Conservation (phyloP, 495 filamentous ascomycete species). For the Symbiotaphrina buchneri region DNA sequence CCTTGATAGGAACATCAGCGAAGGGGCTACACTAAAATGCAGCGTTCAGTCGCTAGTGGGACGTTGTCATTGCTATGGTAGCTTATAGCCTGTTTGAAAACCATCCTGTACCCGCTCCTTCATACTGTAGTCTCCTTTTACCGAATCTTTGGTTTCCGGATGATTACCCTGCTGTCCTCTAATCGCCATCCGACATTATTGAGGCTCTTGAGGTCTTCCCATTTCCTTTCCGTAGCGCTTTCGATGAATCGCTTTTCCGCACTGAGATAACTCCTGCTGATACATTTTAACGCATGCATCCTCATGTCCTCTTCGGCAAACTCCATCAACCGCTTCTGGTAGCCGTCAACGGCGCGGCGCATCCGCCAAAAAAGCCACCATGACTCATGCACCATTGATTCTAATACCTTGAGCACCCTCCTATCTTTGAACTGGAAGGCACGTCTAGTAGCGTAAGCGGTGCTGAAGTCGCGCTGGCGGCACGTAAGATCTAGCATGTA, state of each 20-base stretch:
- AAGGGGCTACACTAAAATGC: no score
- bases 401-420: conserved; percentile 41
- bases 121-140: no score
- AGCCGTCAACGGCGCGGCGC: conserved; percentile 48
- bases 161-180: conserved; percentile 42
- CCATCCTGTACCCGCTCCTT: no score
- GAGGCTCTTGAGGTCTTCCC: conserved; percentile 40
- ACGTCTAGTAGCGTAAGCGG: conserved; percentile 41
- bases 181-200: conserved; percentile 66
- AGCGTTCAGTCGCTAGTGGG: no score
- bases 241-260: conserved; percentile 44
- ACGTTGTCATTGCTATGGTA: no score
- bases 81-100: no score
- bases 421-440: conserved; percentile 31
- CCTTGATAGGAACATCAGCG: no score
- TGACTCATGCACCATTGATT: conserved; percentile 54
- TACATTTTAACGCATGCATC: conserved; percentile 54
- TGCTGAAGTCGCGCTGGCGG: conserved; percentile 47
- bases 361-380: conserved; percentile 59
- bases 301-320: conserved; percentile 50
- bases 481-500: conserved; percentile 77
- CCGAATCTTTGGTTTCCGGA: conserved; percentile 33
- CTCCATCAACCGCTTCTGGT: conserved; percentile 55
- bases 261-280: conserved; percentile 60
- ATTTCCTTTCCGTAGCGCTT: conserved; percentile 30